Base-by-base conservation (phyloP, 1,139 yeast genomes). In the Ogataea hybrid region DNA sequence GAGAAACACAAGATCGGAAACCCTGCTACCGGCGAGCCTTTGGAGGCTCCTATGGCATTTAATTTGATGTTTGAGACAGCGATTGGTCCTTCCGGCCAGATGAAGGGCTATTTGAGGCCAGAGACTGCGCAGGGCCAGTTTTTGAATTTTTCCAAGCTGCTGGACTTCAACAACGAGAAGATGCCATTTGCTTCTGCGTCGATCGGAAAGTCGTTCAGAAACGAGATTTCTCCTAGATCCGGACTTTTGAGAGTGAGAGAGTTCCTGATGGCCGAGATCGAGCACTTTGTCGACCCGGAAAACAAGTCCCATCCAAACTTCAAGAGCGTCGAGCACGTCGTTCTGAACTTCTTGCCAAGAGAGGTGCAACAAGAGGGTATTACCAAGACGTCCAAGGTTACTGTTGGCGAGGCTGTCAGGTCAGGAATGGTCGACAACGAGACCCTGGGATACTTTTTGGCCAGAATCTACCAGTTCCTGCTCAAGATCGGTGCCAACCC, bases 111-210 rank as follows among this genome's bases (percentile, higher is more conserved):
- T 70, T 71, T 94, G 63, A 83, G 99, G 69, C 99, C 99, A 46
- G 99, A 94, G 72, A 94, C 99, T 49, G 99, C 99, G 22, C 99
- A 94, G 73, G 98, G 99, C 60, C 98, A 94, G 70, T 94, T 94
- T 68, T 76, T 94, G 62, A 94, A 94, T 76, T 94, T 94, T 69
- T 78, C 79, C 71, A 92, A 92, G 71, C 77, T 94, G 61, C 79
- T 89, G 59, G 98, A 94, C 59, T 86, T 83, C 75, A 94, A 94
- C 78, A 94, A 94, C 70, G 82, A 85, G 64, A 86, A 84, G 68
- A 90, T 94, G 92, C 99, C 99, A 46, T 94, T 94, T 68, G 99
- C 99, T 12, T 88, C 97, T 48, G 98, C 98, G 35, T 86, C 97
- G 32, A 88, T 94, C 62, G 99, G 99, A 62, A 94, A 94, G 68